These are phyloP conservation scores for Yamadazyma friedrichii DNA, from an alignment of 1,139 yeast species.

Conservation along the genomic window DNA sequence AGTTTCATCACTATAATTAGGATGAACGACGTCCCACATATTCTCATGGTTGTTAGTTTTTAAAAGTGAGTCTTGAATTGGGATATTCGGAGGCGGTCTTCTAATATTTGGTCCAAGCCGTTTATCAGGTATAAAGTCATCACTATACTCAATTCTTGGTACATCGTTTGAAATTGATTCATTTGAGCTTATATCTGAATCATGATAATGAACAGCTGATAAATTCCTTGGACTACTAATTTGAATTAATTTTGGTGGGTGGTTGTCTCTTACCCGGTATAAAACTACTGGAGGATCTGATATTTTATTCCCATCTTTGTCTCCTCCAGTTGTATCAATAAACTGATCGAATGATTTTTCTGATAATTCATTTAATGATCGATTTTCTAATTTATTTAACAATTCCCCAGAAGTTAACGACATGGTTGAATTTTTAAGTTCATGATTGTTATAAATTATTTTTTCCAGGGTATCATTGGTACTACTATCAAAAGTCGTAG, in stretches of 20 bases:
- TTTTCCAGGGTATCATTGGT: constrained; percentile 8
- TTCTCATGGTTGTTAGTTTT: constrained; percentile 13
- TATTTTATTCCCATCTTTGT: constrained; percentile 1
- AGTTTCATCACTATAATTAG: neutral
- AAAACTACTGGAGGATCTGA: constrained; percentile 10
- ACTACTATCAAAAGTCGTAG: neutral
- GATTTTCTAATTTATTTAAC: constrained; percentile 25
- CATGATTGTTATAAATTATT: constrained; percentile 6
- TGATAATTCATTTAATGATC: constrained; percentile 14
- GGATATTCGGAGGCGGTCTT: constrained; percentile 17
- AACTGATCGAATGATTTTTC: constrained; percentile 8
- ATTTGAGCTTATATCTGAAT: constrained; percentile 16
- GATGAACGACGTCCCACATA: constrained; percentile 9
- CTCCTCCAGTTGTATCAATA: neutral
- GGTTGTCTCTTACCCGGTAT: constrained; percentile 7
- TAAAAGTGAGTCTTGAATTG: constrained; percentile 10
- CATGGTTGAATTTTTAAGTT: constrained; percentile 7
- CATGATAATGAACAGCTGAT: constrained; percentile 17
- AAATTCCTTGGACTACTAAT: constrained; percentile 9
- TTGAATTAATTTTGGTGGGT: constrained; percentile 12
- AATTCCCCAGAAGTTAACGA: constrained; percentile 33
- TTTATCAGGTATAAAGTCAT: neutral
- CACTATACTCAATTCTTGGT: neutral
- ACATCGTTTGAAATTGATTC: constrained; percentile 10
- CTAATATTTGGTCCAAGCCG: constrained; percentile 7